phyloP scores from a whole-genome alignment of 2,329 filamentous ascomycete genomes.

The Colletotrichum paranaense region DNA sequence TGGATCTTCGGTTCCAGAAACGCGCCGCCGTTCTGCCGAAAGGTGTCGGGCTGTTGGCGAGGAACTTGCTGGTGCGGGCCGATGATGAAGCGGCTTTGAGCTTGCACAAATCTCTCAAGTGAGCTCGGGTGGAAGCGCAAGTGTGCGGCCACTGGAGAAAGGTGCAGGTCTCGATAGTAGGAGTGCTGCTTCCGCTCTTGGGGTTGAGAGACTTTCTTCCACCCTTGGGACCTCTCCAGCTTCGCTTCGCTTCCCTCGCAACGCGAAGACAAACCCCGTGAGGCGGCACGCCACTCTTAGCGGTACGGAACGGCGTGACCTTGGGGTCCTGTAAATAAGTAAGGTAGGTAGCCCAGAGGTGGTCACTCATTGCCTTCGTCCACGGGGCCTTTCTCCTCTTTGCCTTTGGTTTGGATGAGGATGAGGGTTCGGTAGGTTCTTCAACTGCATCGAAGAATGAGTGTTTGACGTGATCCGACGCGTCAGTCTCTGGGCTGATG shows the following conservation, averaged over 20 bases:
- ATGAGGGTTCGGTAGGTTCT: constrained; percentile 3
- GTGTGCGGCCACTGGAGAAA: constrained; percentile 74
- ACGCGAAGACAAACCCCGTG: constrained; percentile 74
- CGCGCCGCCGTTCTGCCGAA: constrained; percentile 63
- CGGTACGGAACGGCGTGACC: constrained; percentile 73
- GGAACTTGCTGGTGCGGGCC: constrained; percentile 56
- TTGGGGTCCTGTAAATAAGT: constrained; percentile 75
- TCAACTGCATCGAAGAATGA: constrained; percentile 8
- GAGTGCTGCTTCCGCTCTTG: constrained; percentile 67
- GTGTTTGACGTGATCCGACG: constrained; percentile 43
- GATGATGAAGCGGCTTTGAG: constrained; percentile 59
- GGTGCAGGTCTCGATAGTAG: constrained; percentile 60
- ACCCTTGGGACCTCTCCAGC: constrained; percentile 71
- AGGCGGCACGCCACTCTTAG: constrained; percentile 72
- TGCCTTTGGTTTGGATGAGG: constrained; percentile 29
- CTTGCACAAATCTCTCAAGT: constrained; percentile 72
- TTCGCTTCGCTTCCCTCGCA: constrained; percentile 73
- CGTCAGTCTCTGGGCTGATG: constrained; percentile 61
- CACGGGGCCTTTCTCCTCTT: constrained; percentile 66
- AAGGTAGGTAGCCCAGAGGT: constrained; percentile 74
- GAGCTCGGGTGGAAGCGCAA: constrained; percentile 69
- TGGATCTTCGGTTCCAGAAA: constrained; percentile 60
- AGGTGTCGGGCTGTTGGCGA: constrained; percentile 66
- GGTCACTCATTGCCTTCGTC: constrained; percentile 73
- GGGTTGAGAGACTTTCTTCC: constrained; percentile 25